Evolutionary conservation across 805 yeast species (phyloP).

Genomic region (Brettanomyces nanus): DNA sequence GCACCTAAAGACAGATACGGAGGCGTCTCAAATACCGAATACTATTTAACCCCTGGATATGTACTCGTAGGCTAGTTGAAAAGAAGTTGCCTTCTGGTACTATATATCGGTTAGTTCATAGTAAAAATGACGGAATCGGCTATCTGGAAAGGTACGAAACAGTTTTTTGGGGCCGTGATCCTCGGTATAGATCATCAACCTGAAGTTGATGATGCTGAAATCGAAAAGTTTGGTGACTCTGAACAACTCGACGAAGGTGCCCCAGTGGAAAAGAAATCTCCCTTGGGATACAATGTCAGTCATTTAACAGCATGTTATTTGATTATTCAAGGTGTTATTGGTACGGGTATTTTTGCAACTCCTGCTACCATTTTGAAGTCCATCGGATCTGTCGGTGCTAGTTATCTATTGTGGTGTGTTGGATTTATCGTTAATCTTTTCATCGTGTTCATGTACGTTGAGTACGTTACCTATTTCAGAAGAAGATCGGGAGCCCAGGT

Average conservation of each 20-base stretch:
- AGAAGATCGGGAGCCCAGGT: slow-evolving; percentile 79
- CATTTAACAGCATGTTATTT: slow-evolving; percentile 44
- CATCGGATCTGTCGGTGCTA: slow-evolving; percentile 35
- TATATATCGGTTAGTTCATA: too few relatives aligned
- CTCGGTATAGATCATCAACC: background rate
- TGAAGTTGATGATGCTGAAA: background rate
- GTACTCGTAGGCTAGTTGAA: too few relatives aligned
- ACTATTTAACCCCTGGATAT: too few relatives aligned
- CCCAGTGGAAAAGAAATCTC: slow-evolving; percentile 31
- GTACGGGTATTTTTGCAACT: slow-evolving; percentile 70
- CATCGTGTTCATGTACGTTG: slow-evolving; percentile 31
- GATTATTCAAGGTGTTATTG: slow-evolving; percentile 61
- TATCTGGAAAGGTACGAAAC: background rate
- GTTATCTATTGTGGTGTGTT: slow-evolving; percentile 34
- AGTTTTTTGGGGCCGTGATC: background rate
- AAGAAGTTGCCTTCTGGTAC: too few relatives aligned
- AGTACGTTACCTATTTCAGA: slow-evolving; percentile 34
- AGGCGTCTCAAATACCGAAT: too few relatives aligned
- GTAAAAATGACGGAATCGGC: too few relatives aligned
- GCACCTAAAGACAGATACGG: too few relatives aligned
- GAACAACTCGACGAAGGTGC: slow-evolving; percentile 23
- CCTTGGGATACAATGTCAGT: slow-evolving; percentile 29
- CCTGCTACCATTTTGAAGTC: slow-evolving; percentile 49
- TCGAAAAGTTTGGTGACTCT: background rate
- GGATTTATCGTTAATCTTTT: slow-evolving; percentile 33